Percentiles rank a stretch among this genome's conserved stretches.
Conservation (phyloP, 345 rosid species). For the Diplotaxis tenuifolia region DNA sequence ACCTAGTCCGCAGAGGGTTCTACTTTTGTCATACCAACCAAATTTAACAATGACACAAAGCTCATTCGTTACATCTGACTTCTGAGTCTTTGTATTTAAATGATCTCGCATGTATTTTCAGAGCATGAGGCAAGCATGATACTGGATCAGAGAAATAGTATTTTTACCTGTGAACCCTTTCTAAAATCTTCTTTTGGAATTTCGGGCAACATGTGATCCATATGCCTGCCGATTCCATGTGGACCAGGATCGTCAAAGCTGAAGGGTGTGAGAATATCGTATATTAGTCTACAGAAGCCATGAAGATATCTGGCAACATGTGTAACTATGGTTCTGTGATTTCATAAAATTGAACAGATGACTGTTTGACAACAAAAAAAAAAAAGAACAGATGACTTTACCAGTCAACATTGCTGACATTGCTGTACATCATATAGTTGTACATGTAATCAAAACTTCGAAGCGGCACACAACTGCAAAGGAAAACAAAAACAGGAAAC, state of each 20-base stretch:
- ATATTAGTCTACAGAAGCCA: background rate
- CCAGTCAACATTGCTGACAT: conserved; percentile 91
- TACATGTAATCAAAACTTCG: conserved; percentile 79
- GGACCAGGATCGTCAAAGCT: conserved; percentile 99
- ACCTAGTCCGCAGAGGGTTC: conserved; percentile 5
- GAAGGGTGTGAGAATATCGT: conserved; percentile 24
- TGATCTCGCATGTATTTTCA: conserved; percentile 12
- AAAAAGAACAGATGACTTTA: conserved; percentile 42
- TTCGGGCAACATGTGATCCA: conserved; percentile 97
- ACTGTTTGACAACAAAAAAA: no score
- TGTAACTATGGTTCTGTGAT: background rate
- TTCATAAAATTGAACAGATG: background rate
- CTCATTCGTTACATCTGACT: background rate
- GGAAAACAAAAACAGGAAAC: conserved; percentile 18
- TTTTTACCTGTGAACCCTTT: conserved; percentile 94
- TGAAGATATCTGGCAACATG: background rate
- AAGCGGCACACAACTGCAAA: conserved; percentile 91
- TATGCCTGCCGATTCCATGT: conserved; percentile 94
- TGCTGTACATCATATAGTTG: conserved; percentile 81
- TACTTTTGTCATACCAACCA: background rate
- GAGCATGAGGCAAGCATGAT: background rate
- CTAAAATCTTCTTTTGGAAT: conserved; percentile 83
- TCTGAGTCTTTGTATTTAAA: background rate
- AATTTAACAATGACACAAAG: background rate
- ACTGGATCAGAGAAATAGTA: background rate